phyloP scores from a whole-genome alignment of 192 early-diverging fungal species.

The Thamnidium elegans region DNA sequence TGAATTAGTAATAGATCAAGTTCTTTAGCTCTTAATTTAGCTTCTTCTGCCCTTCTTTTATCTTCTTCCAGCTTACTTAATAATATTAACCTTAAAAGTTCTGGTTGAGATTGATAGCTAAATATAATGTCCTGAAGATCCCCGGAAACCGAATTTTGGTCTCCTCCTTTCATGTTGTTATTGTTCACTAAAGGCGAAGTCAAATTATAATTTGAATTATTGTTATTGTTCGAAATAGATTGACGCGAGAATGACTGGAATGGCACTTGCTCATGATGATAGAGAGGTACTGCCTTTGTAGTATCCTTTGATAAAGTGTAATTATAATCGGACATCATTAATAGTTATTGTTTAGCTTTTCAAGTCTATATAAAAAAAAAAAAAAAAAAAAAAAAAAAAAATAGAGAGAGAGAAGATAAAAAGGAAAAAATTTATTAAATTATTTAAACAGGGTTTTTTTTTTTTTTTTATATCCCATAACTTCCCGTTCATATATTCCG shows the following conservation, averaged over 20 bases:
- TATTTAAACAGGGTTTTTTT: constrained; percentile 14
- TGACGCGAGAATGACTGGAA: constrained; percentile 16
- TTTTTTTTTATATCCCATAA: constrained; percentile 1
- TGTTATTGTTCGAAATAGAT: background rate
- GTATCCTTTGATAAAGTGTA: constrained; percentile 13
- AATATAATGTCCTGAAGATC: constrained; percentile 50
- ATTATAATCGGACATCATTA: background rate
- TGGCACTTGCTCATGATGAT: constrained; percentile 20
- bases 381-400: background rate
- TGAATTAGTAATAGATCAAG: constrained; percentile 47
- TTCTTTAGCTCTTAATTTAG: constrained; percentile 45
- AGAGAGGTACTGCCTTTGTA: constrained; percentile 12
- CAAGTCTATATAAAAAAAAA: background rate
- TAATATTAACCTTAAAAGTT: constrained; percentile 52
- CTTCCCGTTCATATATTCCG: constrained; percentile 17
- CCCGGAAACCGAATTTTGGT: constrained; percentile 19
- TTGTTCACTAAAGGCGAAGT: constrained; percentile 5
- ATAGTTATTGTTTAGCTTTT: background rate
- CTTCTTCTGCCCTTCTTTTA: constrained; percentile 52
- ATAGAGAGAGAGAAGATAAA: constrained; percentile 2
- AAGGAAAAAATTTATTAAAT: background rate
- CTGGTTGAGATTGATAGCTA: constrained; percentile 46
- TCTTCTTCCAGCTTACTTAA: constrained; percentile 55
- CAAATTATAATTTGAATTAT: background rate
- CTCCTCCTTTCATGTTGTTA: background rate